These are phyloP conservation scores for Heliamphora pulchella DNA, from an alignment of 179 eudicot species.

Conservation along the genomic window DNA sequence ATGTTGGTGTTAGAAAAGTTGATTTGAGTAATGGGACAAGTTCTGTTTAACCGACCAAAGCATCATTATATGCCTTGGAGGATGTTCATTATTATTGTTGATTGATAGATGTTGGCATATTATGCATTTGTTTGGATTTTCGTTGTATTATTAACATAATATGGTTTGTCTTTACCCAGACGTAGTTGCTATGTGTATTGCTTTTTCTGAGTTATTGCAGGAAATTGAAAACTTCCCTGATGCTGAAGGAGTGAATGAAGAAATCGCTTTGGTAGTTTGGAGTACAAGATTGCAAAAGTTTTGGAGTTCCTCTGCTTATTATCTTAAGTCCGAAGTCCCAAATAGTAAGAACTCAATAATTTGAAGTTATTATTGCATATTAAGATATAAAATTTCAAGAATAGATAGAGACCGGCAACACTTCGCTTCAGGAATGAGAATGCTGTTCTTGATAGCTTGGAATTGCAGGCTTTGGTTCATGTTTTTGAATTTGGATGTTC, in stretches of 20 bases:
- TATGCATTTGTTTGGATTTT: neutral
- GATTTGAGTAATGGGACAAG: neutral
- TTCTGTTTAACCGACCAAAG: neutral
- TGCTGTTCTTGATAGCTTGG: neutral
- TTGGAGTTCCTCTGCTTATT: constrained; percentile 25
- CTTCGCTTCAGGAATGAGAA: neutral
- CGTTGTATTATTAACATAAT: neutral
- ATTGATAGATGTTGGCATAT: neutral
- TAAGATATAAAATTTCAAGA: neutral
- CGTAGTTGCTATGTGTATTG: neutral
- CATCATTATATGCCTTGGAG: neutral
- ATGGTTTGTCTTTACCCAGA: neutral
- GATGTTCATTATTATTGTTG: constrained; percentile 7
- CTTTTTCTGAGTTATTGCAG: constrained; percentile 10
- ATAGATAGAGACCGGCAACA: neutral
- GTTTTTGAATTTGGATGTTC: neutral
- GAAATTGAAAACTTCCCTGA: constrained; percentile 15
- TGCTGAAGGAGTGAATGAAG: constrained; percentile 16
- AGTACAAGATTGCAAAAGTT: constrained; percentile 19
- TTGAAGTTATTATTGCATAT: neutral
- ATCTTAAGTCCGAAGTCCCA: constrained; percentile 10
- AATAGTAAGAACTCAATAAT: constrained; percentile 11
- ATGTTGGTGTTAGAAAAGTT: neutral
- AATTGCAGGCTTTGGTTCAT: neutral
- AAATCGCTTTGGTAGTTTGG: neutral